Base-by-base conservation (phyloP, 2,329 filamentous ascomycete species). In the Stagonosporopsis rhizophila region DNA sequence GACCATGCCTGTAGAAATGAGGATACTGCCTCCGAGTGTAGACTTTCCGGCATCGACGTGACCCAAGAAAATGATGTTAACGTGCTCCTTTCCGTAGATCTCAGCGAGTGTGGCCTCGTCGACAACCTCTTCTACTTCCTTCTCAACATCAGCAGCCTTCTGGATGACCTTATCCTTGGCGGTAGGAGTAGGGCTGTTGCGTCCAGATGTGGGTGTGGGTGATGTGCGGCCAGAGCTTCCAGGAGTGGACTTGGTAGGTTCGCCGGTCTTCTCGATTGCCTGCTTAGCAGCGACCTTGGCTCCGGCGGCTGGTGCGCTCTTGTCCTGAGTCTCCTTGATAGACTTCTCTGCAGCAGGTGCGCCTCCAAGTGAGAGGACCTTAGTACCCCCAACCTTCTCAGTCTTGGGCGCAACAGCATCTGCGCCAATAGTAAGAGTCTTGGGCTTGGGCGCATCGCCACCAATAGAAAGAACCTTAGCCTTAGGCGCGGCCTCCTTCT, bases 41-140 rank as follows among this genome's bases (percentile, higher is more conserved):
- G 92, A 97, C 81, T 99, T 99, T 68, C 95, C 95, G 48, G 95
- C 95, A 81, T 99, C 95, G 69, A 99, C 96, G 83, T 99, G 95
- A 47, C 95, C 94, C 72, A 98, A 90, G 80, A 98, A 97, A 64
- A 98, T 96, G 67, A 99, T 89, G 79, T 99, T 99, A 71, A 99
- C 84, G 68, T 89, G 87, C 74, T 89, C 92, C 78, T 98, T 97
- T 75, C 95, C 95, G 76, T 95, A 99, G 59, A 99, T 95, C 76
- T 98, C 94, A 77, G 92, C 91, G 58, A 99, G 81, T 0, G 92
- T 94, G 23, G 92, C 82, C 75, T 97, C 82, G 75, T 98, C 87
- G 79, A 95, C 81, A 85, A 92, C 77, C 78, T 89, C 76, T 79
- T 85, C 82, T 75, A 96, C 91, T 71, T 94, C 89, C 78, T 93